These are phyloP conservation scores for Aethionema arabicum DNA, from an alignment of 345 rosid genomes.

Conservation along the genomic window DNA sequence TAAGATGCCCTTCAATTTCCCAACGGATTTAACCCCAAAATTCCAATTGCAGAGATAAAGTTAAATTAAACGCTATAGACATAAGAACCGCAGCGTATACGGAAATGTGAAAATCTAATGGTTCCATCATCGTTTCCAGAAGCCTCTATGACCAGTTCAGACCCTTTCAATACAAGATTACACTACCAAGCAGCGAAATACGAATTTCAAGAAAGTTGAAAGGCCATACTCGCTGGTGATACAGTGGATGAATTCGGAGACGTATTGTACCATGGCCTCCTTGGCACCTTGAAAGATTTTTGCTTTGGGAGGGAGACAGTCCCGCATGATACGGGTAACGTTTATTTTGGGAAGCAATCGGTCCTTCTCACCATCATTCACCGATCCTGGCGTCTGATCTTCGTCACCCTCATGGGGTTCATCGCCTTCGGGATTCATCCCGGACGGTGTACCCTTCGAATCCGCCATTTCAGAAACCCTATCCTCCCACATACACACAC, in stretches of 20 bases:
- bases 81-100: background rate
- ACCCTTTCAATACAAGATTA: background rate
- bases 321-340: slow-evolving; percentile 76
- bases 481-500: slow-evolving; percentile 5
- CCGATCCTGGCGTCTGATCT: slow-evolving; percentile 76
- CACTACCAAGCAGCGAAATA: background rate
- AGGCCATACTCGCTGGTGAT: slow-evolving; percentile 59
- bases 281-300: slow-evolving; percentile 73
- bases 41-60: background rate
- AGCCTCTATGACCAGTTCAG: background rate
- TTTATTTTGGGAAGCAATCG: slow-evolving; percentile 68
- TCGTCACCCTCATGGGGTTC: slow-evolving; percentile 85
- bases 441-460: slow-evolving; percentile 26
- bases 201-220: background rate
- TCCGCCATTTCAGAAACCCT: slow-evolving; percentile 50
- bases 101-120: background rate
- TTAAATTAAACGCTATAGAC: too few species aligned
- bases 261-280: slow-evolving; percentile 74
- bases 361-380: slow-evolving; percentile 58
- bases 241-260: slow-evolving; percentile 74
- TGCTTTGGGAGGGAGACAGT: slow-evolving; percentile 60
- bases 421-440: slow-evolving; percentile 56
- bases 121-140: background rate
- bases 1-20: too few species aligned
- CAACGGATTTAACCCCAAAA: background rate